A percentile compares a stretch with the other conserved stretches of the same genome.
phyloP scores from a whole-genome alignment of 106 monocot genomes.

The Apostasia shenzhenica region DNA sequence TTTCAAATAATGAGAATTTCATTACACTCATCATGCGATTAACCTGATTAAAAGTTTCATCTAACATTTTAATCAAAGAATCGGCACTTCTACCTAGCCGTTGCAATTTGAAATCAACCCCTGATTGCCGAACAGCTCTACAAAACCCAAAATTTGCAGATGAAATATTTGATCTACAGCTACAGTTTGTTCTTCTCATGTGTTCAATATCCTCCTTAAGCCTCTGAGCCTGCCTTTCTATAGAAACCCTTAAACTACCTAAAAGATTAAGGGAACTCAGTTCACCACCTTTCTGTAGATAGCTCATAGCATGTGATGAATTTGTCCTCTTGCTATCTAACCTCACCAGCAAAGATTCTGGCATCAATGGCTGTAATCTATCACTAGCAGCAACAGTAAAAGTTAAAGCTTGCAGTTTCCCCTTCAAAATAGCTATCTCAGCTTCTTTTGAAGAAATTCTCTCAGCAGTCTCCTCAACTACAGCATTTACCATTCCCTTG shows the following conservation, averaged over 20 bases:
- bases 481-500: slow-evolving; percentile 61
- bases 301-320: neutral
- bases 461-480: slow-evolving; percentile 58
- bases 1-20: slow-evolving; percentile 33
- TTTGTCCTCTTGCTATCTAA: neutral
- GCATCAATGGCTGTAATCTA: neutral
- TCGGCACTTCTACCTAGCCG: slow-evolving; percentile 33
- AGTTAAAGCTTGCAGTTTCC: slow-evolving; percentile 27
- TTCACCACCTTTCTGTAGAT: neutral
- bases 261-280: slow-evolving; percentile 13
- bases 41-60: slow-evolving; percentile 28
- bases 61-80: slow-evolving; percentile 25
- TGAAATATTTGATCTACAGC: neutral
- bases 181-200: slow-evolving; percentile 6
- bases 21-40: slow-evolving; percentile 11
- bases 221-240: slow-evolving; percentile 51
- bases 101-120: slow-evolving; percentile 13
- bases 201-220: slow-evolving; percentile 34
- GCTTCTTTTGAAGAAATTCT: slow-evolving; percentile 53
- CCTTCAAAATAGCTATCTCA: slow-evolving; percentile 30
- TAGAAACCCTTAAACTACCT: slow-evolving; percentile 24
- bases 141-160: neutral
- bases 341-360: slow-evolving; percentile 1
- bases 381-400: neutral
- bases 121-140: slow-evolving; percentile 3